phyloP scores from a whole-genome alignment of 1,139 yeast species.

The Oligophagozyma castellii region DNA sequence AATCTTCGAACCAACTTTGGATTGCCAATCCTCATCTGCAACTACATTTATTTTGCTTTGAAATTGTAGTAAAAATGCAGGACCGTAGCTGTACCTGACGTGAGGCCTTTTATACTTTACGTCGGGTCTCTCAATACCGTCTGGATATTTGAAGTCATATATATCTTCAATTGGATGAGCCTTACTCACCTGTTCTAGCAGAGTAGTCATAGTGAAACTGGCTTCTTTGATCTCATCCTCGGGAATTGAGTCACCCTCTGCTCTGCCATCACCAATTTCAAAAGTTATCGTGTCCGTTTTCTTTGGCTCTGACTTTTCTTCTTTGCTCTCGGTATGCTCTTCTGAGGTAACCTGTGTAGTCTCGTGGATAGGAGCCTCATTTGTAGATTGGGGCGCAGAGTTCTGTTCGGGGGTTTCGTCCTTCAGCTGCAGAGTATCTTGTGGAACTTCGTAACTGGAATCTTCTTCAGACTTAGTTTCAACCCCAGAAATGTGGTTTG shows the following conservation, averaged over 20 bases:
- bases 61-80: slow-evolving; percentile 71
- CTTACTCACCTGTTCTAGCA: slow-evolving; percentile 35
- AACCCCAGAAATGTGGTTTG: not conserved
- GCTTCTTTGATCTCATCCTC: slow-evolving; percentile 2
- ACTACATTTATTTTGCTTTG: slow-evolving; percentile 42
- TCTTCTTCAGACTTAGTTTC: slow-evolving; percentile 1
- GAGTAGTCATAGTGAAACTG: slow-evolving; percentile 34
- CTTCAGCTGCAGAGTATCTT: not conserved
- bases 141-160: slow-evolving; percentile 42
- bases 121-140: slow-evolving; percentile 41
- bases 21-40: slow-evolving; percentile 57
- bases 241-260: not conserved
- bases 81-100: slow-evolving; percentile 54
- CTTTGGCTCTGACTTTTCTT: not conserved
- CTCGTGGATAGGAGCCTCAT: slow-evolving; percentile 4
- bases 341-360: too few relatives aligned
- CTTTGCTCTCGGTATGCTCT: not conserved
- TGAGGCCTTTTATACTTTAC: slow-evolving; percentile 32
- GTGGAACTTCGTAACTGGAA: slow-evolving; percentile 2
- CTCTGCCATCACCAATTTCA: slow-evolving; percentile 1
- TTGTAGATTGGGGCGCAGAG: not conserved
- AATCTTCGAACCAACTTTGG: slow-evolving; percentile 18
- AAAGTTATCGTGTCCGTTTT: not conserved
- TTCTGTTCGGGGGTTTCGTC: not conserved
- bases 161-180: slow-evolving; percentile 51